Evolutionary conservation across 768 basidiomycete species (phyloP), one percentile per base, ranked within the genome.

Genomic region (Polyporus arcularius): DNA sequence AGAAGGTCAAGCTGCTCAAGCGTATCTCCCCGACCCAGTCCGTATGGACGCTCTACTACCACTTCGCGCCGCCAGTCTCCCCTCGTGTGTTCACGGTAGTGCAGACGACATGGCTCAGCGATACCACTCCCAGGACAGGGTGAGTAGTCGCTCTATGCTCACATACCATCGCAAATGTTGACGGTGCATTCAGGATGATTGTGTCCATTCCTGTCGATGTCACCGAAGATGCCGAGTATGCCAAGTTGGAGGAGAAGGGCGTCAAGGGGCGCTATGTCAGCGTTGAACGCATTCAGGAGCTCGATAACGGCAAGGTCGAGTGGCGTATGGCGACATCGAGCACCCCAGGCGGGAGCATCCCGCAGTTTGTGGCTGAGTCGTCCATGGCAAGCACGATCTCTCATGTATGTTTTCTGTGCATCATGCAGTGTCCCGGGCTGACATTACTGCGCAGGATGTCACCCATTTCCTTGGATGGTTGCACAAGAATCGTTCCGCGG

Each of bases 241-340:
- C 79, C 4, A 82, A 80, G 63, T 71, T 85, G 15, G 88, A 92
- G 68, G 82, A 84, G 66, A 84, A 82, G 55, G 87, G 82, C 7
- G 82, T 83, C 2, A 84, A 79, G 62, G 90, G 86, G 1, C 83
- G 82, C 66, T 92, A 92, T 68, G 85, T 82, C 41, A 84, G 85
- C 65, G 85, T 89, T 4, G 91, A 92, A 72, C 80, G 81, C 32
- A 67, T 93, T 54, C 72, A 75, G 45, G 87, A 88, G 71, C 80
- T 86, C 42, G 82, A 82, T 18, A 75, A 83, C 61, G 90, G 87
- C 52, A 81, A 73, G 50, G 82, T 84, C 12, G 89, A 91, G 72
- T 92, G 90, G 90, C 78, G 83, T 42, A 90, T 92, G 90, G 90
- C 89, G 3, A 89, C 88, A 2, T 86, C 87, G 28, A 87, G 86